These are phyloP conservation scores for Saturnispora quitensis DNA, from an alignment of 805 yeast genomes.

Conservation along the genomic window DNA sequence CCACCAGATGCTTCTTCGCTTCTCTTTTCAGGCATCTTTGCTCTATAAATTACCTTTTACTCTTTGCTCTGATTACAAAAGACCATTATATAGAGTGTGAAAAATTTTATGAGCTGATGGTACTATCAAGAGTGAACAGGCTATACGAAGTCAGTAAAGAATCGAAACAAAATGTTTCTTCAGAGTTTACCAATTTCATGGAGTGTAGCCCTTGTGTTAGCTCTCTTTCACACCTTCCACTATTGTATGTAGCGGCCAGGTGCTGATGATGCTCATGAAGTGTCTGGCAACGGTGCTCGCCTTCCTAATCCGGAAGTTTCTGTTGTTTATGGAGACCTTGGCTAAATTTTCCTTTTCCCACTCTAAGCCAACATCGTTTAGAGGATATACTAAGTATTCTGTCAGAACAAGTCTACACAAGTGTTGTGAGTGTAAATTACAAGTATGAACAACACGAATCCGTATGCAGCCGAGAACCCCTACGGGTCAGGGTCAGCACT, in stretches of 20 bases:
- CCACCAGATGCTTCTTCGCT: not conserved
- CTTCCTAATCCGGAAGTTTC: not conserved
- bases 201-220: not conserved
- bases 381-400: not conserved
- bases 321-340: not conserved
- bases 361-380: not conserved
- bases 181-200: not conserved
- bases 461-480: slow-evolving; percentile 10
- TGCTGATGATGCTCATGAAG: not conserved
- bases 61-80: not conserved
- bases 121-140: not conserved
- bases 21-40: not conserved
- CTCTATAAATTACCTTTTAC: not conserved
- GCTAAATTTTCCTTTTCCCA: not conserved
- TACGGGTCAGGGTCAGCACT: not conserved
- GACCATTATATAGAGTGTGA: not conserved
- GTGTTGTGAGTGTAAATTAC: not conserved
- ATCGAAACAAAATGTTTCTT: not conserved
- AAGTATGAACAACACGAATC: slow-evolving; percentile 1
- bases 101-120: slow-evolving; percentile 1
- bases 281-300: not conserved
- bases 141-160: not conserved
- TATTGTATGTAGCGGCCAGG: not conserved
- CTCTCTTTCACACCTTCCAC: not conserved
- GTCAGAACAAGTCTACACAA: not conserved